A percentile compares a stretch with the other conserved stretches of the same genome.
phyloP scores from a whole-genome alignment of 176 grass and related monocot genomes.

The Avena insularis region DNA sequence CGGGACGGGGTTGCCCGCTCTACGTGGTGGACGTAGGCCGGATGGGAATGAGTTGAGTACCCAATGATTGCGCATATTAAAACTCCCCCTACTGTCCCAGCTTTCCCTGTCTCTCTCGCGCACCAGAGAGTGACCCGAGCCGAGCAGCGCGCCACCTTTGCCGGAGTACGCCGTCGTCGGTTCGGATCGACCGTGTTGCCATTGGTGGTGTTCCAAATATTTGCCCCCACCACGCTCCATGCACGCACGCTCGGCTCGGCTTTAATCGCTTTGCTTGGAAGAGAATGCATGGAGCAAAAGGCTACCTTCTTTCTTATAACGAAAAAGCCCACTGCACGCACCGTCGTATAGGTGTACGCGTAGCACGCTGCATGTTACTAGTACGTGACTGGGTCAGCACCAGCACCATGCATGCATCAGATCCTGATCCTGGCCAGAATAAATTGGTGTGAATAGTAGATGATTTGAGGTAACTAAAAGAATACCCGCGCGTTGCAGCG shows the following conservation, averaged over 20 bases:
- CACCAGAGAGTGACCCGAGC: neutral
- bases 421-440: too few relatives aligned
- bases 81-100: neutral
- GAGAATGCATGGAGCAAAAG: conserved; percentile 16
- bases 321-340: too few relatives aligned
- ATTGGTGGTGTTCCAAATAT: too few relatives aligned
- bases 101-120: neutral
- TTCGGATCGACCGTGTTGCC: neutral
- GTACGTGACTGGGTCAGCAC: too few relatives aligned
- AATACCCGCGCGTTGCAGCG: too few relatives aligned
- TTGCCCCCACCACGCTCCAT: neutral
- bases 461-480: too few relatives aligned
- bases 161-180: neutral
- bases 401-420: too few relatives aligned
- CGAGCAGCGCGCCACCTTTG: neutral
- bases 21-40: neutral
- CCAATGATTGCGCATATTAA: conserved; percentile 52
- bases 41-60: conserved; percentile 39
- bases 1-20: too few relatives aligned
- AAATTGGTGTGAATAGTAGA: too few relatives aligned
- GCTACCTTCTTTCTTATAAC: neutral
- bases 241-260: neutral
- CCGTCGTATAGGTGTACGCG: neutral
- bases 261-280: conserved; percentile 34
- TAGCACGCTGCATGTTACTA: neutral